phyloP scores from a whole-genome alignment of 148 eudicot species.

The Dysphania ambrosioides region DNA sequence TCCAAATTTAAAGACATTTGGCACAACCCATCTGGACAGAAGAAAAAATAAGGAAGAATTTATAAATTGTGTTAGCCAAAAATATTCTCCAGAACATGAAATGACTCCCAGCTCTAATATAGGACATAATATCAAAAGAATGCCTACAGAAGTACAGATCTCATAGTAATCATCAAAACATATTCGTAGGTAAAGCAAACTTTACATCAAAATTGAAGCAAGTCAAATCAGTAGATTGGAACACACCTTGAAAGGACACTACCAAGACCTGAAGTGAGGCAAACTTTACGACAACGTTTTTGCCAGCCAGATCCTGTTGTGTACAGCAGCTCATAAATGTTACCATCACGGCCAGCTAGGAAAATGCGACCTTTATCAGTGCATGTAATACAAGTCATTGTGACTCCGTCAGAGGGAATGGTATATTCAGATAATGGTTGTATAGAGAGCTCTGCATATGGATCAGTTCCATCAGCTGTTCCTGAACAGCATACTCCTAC shows the following conservation, averaged over 20 bases:
- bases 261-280: constrained; percentile 85
- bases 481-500: constrained; percentile 95
- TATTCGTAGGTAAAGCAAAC: not conserved
- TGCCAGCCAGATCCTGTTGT: constrained; percentile 89
- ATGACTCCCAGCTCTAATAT: no score
- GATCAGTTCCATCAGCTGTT: constrained; percentile 83
- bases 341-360: constrained; percentile 96
- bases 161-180: not conserved
- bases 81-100: not conserved
- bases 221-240: not conserved
- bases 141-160: not conserved
- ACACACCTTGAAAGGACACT: constrained; percentile 82
- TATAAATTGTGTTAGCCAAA: not conserved
- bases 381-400: constrained; percentile 89
- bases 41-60: constrained; percentile 14
- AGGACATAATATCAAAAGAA: no score
- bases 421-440: constrained; percentile 90
- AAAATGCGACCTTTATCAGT: constrained; percentile 77
- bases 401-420: constrained; percentile 85
- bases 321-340: constrained; percentile 86
- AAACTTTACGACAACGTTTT: constrained; percentile 91
- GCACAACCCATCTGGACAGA: constrained; percentile 84
- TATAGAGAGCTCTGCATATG: constrained; percentile 84
- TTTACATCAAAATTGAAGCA: not conserved
- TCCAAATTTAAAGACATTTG: constrained; percentile 94